Conservation (phyloP, 441 rosid genomes). For the Eruca vesicaria region DNA sequence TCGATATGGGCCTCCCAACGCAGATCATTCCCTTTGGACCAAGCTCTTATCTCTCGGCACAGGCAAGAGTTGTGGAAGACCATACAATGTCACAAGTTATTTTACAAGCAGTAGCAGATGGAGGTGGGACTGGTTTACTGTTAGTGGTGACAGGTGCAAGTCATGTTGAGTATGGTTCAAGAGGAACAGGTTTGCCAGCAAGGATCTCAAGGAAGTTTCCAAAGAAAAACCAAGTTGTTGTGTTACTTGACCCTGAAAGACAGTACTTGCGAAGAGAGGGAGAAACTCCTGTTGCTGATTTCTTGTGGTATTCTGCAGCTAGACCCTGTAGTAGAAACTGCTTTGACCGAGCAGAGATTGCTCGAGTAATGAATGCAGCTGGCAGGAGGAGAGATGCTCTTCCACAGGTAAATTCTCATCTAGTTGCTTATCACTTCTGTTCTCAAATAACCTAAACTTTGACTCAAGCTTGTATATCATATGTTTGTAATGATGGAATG, state of each 20-base stretch:
- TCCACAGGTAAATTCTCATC: slow-evolving; percentile 64
- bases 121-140: slow-evolving; percentile 68
- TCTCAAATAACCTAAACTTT: slow-evolving; percentile 4
- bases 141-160: slow-evolving; percentile 82
- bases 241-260: slow-evolving; percentile 89
- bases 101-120: slow-evolving; percentile 50
- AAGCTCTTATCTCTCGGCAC: slow-evolving; percentile 83
- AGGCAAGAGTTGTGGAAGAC: slow-evolving; percentile 87
- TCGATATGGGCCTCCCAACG: slow-evolving; percentile 49
- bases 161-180: slow-evolving; percentile 77
- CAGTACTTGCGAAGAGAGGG: slow-evolving; percentile 84
- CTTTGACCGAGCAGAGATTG: slow-evolving; percentile 96
- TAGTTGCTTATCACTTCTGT: slow-evolving; percentile 35
- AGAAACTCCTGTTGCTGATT: slow-evolving; percentile 88
- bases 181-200: slow-evolving; percentile 88
- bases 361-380: slow-evolving; percentile 97
- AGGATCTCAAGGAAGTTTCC: slow-evolving; percentile 83
- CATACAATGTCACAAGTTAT: slow-evolving; percentile 79
- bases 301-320: slow-evolving; percentile 94
- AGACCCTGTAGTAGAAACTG: slow-evolving; percentile 95
- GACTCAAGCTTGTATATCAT: background rate
- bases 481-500: slow-evolving; percentile 1
- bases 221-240: slow-evolving; percentile 84
- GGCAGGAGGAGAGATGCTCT: slow-evolving; percentile 87
- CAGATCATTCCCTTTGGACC: slow-evolving; percentile 79